Base-by-base conservation (phyloP, 2,329 filamentous ascomycete genomes). In the Venturia effusa region DNA sequence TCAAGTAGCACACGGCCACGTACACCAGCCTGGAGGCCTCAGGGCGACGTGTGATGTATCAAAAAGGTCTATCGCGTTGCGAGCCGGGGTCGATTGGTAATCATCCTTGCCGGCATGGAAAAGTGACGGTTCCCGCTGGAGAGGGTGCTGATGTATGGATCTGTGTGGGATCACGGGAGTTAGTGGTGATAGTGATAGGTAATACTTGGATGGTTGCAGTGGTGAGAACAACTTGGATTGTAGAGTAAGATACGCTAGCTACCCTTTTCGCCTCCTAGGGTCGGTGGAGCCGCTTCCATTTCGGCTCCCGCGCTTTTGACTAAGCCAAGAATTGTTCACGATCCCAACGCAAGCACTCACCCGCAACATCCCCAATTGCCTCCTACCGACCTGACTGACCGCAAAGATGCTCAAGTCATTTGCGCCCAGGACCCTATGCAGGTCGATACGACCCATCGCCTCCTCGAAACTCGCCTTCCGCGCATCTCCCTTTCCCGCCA, bases 401-500 rank as follows among this genome's bases (percentile, higher is more conserved):
- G 45, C 37, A 27, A 40, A 32, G 7, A 63, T 63, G 61, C 61
- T 63, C 30, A 63, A 63, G 51, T 37, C 37, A 24, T 59, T 59
- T 37, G 51, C 51, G 27, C 45, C 61, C 51, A 55, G 61, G 51
- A 41, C 45, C 48, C 34, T 51, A 11, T 54, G 32, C 34, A 37
- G 61, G n/a, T 43, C 51, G 32, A 51, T 37, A 37, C 34, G 61
- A 19, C 37, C 61, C 61, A 43, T 43, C 13, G 22, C 39, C n/a
- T 54, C 61, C 5, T 57, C 51, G 1, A 62, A 4, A 37, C 61
- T 59, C 61, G 61, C 61, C 32, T 63, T 63, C 32, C 61, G 61
- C 43, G 17, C 61, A 40, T 63, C 61, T 40, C 59, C 59, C 51
- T 40, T 63, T 32, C 61, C 51, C n/a, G 34, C 40, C 30, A 57